Evolutionary conservation across 2,329 filamentous ascomycete species (phyloP), one percentile per base, ranked within the genome.

Genomic region (Verticillium zaregamsianum): DNA sequence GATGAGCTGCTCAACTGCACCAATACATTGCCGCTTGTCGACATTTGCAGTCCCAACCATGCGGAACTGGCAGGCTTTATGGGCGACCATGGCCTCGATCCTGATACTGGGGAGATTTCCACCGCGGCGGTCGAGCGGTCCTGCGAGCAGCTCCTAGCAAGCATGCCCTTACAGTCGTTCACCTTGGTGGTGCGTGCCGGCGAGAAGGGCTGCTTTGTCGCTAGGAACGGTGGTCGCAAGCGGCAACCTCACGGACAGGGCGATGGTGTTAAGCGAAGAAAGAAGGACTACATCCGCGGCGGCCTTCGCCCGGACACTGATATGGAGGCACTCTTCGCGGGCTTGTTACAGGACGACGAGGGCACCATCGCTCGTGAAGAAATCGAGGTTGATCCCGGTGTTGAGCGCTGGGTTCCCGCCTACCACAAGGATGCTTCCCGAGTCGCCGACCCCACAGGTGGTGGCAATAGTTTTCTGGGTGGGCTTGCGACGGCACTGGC

Each of bases 401-500:
- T 89, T 59, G 84, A 89, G 68, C 78, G 82, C 63, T 96, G 92
- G 91, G 77, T 97, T 28, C 91, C 91, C 14, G 90, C 93, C 8
- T 94, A 90, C 71, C 90, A 93, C 70, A 75, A 72, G 5, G 72
- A 77, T 40, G 52, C 68, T 1, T 62, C 68, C 9, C 85, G 79
- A 62, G 92, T 97, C 1, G 78, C 95, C n/a, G 95, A 98, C 74
- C 93, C 94, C 0, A 98, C 95, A 0, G 95, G 95, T 11, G 95
- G 93, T 23, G 95, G 95, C 0, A 99, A 99, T 74, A 89, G 90
- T 0, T 98, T 97, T 69, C 79, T 97, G 28, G 83, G 83, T 25
- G 83, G 84, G n/a, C 67, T 87, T 56, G 78, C 81, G 0, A 79
- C 88, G 14, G 86, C 80, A 1, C 75, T 90, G 66, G 87, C 81